These are phyloP conservation scores for Leccinum broughii DNA, from an alignment of 768 basidiomycete genomes.

Conservation along the genomic window DNA sequence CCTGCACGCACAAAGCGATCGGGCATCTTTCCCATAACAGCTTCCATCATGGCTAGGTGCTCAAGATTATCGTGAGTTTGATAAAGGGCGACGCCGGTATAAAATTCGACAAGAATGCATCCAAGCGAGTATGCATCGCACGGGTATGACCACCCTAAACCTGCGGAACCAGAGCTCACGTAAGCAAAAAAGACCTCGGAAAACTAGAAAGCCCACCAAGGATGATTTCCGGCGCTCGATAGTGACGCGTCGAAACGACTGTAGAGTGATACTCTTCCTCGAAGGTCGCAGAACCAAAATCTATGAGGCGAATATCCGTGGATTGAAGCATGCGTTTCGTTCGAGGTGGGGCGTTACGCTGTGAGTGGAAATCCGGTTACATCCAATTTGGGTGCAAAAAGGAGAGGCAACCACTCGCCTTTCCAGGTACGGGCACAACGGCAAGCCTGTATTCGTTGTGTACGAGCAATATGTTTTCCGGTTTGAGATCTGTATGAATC, in stretches of 20 bases:
- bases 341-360: conserved; percentile 69
- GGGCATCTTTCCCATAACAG: conserved; percentile 98
- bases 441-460: conserved; percentile 72
- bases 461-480: conserved; percentile 96
- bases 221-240: conserved; percentile 98
- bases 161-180: conserved; percentile 41
- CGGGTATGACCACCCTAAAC: conserved; percentile 96
- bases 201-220: conserved; percentile 61
- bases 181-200: conserved; percentile 12
- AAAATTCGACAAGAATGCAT: conserved; percentile 98
- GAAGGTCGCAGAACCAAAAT: conserved; percentile 98
- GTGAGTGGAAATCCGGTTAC: conserved; percentile 17
- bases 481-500: conserved; percentile 98
- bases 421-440: conserved; percentile 59
- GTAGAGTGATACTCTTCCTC: conserved; percentile 98
- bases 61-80: conserved; percentile 99
- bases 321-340: conserved; percentile 78
- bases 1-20: conserved; percentile 77
- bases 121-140: conserved; percentile 99
- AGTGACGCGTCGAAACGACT: conserved; percentile 97
- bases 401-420: conserved; percentile 42
- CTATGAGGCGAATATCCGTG: conserved; percentile 93
- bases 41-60: conserved; percentile 99
- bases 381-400: not conserved
- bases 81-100: conserved; percentile 96